Conservation (phyloP, 176 grass and related monocot species). For the Carex parvula region DNA sequence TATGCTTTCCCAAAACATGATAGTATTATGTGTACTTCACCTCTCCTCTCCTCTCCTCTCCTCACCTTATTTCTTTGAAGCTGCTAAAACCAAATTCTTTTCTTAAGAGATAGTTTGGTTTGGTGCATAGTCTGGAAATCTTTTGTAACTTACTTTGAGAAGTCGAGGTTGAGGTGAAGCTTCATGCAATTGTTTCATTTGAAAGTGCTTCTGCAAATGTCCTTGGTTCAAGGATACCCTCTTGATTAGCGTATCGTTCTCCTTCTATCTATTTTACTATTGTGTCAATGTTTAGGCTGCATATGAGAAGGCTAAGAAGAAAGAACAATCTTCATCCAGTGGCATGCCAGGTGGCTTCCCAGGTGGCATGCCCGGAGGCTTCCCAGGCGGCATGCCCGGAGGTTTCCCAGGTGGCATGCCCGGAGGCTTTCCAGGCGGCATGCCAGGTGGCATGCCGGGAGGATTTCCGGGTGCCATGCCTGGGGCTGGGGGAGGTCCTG, state of each 20-base stretch:
- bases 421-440: slow-evolving; percentile 28
- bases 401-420: slow-evolving; percentile 4
- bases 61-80: background rate
- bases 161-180: background rate
- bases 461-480: slow-evolving; percentile 53
- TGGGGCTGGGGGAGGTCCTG: slow-evolving; percentile 51
- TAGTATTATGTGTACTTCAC: background rate
- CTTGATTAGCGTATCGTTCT: background rate
- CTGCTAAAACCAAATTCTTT: background rate
- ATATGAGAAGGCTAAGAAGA: slow-evolving; percentile 86
- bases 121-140: background rate
- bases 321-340: slow-evolving; percentile 69
- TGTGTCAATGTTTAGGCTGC: slow-evolving; percentile 57
- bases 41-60: background rate
- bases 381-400: slow-evolving; percentile 1
- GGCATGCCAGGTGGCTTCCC: slow-evolving; percentile 47
- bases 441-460: slow-evolving; percentile 38
- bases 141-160: background rate
- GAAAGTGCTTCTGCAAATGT: too few relatives aligned
- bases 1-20: background rate
- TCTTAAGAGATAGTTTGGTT: background rate
- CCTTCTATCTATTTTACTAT: background rate
- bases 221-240: background rate
- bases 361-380: slow-evolving; percentile 35
- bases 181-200: background rate